A percentile compares a stretch with the other conserved stretches of the same genome.
Conservation (phyloP, 768 basidiomycete genomes). For the Strobilomyces confusus region DNA sequence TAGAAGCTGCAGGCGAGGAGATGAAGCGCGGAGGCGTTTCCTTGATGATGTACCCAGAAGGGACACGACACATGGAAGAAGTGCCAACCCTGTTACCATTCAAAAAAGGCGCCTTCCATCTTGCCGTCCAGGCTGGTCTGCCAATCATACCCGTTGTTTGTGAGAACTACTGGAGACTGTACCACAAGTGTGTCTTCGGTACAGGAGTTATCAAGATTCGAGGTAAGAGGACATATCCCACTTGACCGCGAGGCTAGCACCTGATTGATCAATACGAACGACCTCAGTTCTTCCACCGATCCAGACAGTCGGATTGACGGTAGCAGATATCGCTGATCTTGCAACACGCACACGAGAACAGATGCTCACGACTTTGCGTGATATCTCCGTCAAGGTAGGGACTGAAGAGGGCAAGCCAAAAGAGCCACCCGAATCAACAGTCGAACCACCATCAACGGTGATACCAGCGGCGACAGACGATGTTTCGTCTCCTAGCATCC, state of each 20-base stretch:
- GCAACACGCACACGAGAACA: constrained; percentile 61
- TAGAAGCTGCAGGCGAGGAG: constrained; percentile 70
- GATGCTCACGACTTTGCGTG: constrained; percentile 76
- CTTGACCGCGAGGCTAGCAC: not conserved
- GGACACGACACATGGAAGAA: constrained; percentile 75
- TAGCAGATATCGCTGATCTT: constrained; percentile 67
- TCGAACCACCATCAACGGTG: constrained; percentile 11
- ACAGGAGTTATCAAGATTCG: constrained; percentile 74
- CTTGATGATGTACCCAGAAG: constrained; percentile 95
- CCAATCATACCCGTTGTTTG: constrained; percentile 90
- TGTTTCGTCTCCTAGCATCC: constrained; percentile 27
- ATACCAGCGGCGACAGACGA: constrained; percentile 22
- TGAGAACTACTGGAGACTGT: constrained; percentile 91
- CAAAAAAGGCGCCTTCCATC: constrained; percentile 98
- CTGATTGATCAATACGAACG: constrained; percentile 4
- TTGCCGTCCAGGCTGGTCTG: constrained; percentile 85
- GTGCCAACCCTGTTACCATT: constrained; percentile 72
- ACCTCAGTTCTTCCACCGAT: constrained; percentile 85
- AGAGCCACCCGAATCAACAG: constrained; percentile 21
- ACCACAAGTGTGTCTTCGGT: constrained; percentile 73
- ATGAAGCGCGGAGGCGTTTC: constrained; percentile 73
- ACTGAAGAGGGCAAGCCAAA: constrained; percentile 18
- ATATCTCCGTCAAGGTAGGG: constrained; percentile 63
- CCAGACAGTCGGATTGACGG: constrained; percentile 64
- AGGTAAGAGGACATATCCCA: constrained; percentile 39